Conservation (phyloP, 2,329 filamentous ascomycete genomes). For the Aspergillus fumigatiaffinis region DNA sequence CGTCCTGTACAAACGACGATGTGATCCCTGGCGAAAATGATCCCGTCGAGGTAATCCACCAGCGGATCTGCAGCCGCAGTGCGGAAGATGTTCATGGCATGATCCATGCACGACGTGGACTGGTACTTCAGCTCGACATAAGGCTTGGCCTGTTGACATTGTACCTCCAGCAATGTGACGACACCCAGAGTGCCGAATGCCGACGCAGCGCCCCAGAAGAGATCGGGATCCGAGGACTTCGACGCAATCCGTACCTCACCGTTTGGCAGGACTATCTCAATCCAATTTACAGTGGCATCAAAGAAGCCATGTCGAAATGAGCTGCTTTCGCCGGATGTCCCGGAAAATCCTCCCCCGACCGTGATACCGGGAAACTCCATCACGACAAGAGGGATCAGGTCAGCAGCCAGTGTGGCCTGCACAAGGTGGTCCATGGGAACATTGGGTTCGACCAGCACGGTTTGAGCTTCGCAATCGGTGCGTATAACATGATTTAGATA, state of each 20-base stretch:
- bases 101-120: slow-evolving; percentile 48
- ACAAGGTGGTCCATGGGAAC: slow-evolving; percentile 65
- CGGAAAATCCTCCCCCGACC: slow-evolving; percentile 62
- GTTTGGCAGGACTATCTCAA: slow-evolving; percentile 61
- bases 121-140: slow-evolving; percentile 63
- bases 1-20: slow-evolving; percentile 61
- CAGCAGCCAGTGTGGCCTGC: slow-evolving; percentile 51
- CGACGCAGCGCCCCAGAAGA: slow-evolving; percentile 58
- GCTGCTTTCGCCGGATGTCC: slow-evolving; percentile 64
- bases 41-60: slow-evolving; percentile 67
- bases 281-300: slow-evolving; percentile 57
- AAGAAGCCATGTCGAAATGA: slow-evolving; percentile 66
- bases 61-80: slow-evolving; percentile 38
- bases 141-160: slow-evolving; percentile 48
- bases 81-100: slow-evolving; percentile 48
- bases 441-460: slow-evolving; percentile 66
- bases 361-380: slow-evolving; percentile 72
- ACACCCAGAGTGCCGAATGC: slow-evolving; percentile 60
- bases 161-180: slow-evolving; percentile 58
- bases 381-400: slow-evolving; percentile 59
- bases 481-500: slow-evolving; percentile 58
- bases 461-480: slow-evolving; percentile 51
- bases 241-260: slow-evolving; percentile 53
- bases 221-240: slow-evolving; percentile 45
- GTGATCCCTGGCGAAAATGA: slow-evolving; percentile 55